Percentiles rank a stretch among this genome's conserved stretches.
These are phyloP conservation scores for Artemisia tridentata DNA, from an alignment of 129 eudicot species.

Conservation along the genomic window DNA sequence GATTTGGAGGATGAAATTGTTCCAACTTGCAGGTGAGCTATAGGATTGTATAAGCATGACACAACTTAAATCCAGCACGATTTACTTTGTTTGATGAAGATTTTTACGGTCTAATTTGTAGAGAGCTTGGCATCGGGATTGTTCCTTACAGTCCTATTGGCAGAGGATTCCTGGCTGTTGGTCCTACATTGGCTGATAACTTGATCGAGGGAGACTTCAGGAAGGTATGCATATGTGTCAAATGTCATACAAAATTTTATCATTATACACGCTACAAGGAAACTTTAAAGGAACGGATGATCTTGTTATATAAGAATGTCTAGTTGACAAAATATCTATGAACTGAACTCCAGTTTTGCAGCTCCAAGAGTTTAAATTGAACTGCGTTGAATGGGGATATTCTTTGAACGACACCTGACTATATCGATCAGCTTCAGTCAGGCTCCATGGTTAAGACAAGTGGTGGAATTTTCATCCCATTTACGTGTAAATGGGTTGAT, in stretches of 20 bases:
- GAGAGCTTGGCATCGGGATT: conserved; percentile 69
- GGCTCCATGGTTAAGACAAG: no score
- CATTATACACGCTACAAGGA: neutral
- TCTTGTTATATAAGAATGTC: neutral
- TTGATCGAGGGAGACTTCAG: conserved; percentile 40
- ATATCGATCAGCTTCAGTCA: no score
- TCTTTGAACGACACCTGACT: neutral
- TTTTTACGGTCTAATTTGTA: conserved; percentile 12
- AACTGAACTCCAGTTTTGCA: no score
- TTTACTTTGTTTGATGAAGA: neutral
- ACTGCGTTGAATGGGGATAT: neutral
- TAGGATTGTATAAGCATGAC: neutral
- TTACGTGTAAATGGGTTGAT: no score
- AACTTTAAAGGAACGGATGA: neutral
- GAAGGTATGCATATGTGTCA: conserved; percentile 33
- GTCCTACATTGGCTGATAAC: conserved; percentile 37
- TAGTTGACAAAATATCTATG: no score
- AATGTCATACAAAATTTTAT: neutral
- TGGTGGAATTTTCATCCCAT: no score
- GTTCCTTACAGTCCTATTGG: conserved; percentile 61
- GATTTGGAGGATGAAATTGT: conserved; percentile 57
- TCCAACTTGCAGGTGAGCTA: conserved; percentile 56
- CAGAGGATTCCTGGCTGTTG: conserved; percentile 44
- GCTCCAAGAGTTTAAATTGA: neutral
- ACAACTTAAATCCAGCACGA: neutral